Base-by-base conservation (phyloP, 2,329 filamentous ascomycete genomes). In the Ophiostoma sp. region DNA sequence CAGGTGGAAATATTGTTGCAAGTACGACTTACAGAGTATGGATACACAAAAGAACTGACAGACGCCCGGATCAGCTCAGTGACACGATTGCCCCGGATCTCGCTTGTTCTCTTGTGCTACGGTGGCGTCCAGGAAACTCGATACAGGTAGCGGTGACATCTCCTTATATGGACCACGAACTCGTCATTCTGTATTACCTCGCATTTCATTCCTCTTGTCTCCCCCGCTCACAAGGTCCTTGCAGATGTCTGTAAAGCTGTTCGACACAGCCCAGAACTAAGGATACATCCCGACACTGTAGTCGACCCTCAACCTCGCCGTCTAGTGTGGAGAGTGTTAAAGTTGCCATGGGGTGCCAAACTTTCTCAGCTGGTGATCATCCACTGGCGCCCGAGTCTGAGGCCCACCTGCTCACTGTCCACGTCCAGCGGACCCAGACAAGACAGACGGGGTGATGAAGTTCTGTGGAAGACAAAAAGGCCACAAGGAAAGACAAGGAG, bases 141-240 rank as follows among this genome's bases (percentile, higher is more conserved):
- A 12, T 42, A 42, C 39, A 42, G 12, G 39, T 8, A 17, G 25
- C 17, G 57, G 57, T n/a, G 57, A 31, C 31, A 15, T n/a, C 48
- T n/a, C 55, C 55, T 57, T 25, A 25, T 57, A 31, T 57, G 55
- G 55, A 31, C n/a, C 48, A 3, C 19, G 48, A 22, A 22, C 19
- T 52, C 48, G 48, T 8, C 5, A 22, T 52, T 52, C 19, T 25
- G 55, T 31, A 17, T 57, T 28, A 2, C 28, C 55, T 57, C 25
- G 50, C 55, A 31, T 57, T 31, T 28, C 52, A 2, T 15, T 50
- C 9, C 22, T 52, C 4, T 50, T 52, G n/a, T 22, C 50, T 8
- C 25, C 55, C 55, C 59, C 59, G 59, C 59, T 64, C 59, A 64
- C 59, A 64, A 42, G 59, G 36, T 64, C 59, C 59, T 64, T 64